Conservation (phyloP, 164 flowering plant species). For the Piper betle region DNA sequence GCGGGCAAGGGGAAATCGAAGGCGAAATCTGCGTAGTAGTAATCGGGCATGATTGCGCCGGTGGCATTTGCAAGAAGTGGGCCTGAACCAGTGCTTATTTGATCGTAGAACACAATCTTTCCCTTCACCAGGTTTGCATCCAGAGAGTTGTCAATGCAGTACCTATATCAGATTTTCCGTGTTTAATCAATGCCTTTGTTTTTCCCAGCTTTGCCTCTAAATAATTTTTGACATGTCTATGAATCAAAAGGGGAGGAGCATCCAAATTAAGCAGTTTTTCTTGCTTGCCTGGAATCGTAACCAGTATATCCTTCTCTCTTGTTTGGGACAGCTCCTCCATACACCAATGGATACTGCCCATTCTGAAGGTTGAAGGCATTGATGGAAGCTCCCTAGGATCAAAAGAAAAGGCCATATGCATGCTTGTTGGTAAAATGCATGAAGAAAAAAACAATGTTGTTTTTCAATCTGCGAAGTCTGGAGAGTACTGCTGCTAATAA, state of each 20-base stretch:
- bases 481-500: no score
- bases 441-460: no score
- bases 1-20: slow-evolving; percentile 6
- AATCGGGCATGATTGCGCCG: slow-evolving; percentile 7
- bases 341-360: slow-evolving; percentile 22
- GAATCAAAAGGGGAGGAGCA: no score
- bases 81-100: not conserved
- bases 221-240: no score
- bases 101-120: slow-evolving; percentile 9
- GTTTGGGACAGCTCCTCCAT: slow-evolving; percentile 43
- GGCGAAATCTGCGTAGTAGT: not conserved
- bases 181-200: no score
- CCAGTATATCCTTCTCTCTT: slow-evolving; percentile 12
- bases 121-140: slow-evolving; percentile 6
- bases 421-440: not conserved
- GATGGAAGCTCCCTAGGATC: slow-evolving; percentile 35
- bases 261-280: not conserved
- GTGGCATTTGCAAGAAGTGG: slow-evolving; percentile 3
- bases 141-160: not conserved
- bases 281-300: slow-evolving; percentile 17
- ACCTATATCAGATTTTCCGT: no score
- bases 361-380: slow-evolving; percentile 25
- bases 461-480: no score
- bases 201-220: no score
- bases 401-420: not conserved